Base-by-base conservation (phyloP, 441 rosid species). In the Pelargonium citronellum region DNA sequence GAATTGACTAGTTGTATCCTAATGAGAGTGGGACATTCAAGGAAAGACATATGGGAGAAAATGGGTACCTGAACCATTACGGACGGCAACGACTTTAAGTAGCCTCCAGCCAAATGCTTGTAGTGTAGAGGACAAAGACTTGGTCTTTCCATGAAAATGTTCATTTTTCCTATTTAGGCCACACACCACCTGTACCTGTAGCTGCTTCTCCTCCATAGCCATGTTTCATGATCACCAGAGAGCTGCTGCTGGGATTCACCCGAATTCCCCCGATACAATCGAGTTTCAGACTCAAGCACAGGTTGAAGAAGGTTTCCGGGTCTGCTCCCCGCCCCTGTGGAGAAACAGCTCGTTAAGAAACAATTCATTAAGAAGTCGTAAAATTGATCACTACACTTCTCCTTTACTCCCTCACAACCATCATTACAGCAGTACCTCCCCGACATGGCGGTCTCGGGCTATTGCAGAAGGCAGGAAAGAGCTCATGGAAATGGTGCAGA, bases 401-500 rank as follows among this genome's bases (percentile, higher is more conserved):
- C 83, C 83, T 70, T 67, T 83, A 64, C 78, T 78, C 27, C 74
- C 73, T 0, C 1, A n/a, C 30, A 61, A 66, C 61, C 74, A 78
- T 43, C 67, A 9, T 22, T 58, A 71, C 78, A 74, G 73, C 27
- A 67, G 69, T 22, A 60, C 76, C 20, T 72, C 83, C 6, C 74
- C 80, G 0, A 19, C 37, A 22, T 41, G 68, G 0, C 64, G 81
- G 27, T 61, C 58, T 5, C 76, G 55, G 43, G 70, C 71, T 5
- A 74, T 85, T 13, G 77, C 70, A 13, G 80, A 84, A 66, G 86
- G 84, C 6, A 80, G 86, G 67, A 83, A 58, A 73, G 75, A 83
- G 80, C 81, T 87, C 15, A 83, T 85, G 85, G 83, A 81, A 78
- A 85, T 76, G 84, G 68, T 83, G 51, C 57, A 47, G 22, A 57